Evolutionary conservation across 164 flowering plant genomes (phyloP).

Genomic region (Cinnamomum micranthum): DNA sequence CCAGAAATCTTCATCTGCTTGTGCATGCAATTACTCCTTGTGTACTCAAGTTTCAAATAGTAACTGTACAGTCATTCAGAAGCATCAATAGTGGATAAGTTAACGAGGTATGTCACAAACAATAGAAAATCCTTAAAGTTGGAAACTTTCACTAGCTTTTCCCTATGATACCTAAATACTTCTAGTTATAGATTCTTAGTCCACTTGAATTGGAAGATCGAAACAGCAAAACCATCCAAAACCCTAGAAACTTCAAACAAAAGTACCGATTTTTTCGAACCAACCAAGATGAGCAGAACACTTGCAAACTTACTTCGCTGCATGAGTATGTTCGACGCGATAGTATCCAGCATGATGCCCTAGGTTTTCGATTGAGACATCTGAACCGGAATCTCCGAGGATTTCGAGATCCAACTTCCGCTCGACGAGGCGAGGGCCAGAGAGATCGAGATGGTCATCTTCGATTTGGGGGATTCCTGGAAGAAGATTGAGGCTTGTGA

Average conservation of each 20-base stretch:
- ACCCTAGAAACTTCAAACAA: background rate
- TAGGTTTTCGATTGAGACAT: constrained; percentile 27
- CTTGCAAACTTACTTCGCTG: constrained; percentile 29
- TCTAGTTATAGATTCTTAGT: no score
- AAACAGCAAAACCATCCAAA: background rate
- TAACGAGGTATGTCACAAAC: background rate
- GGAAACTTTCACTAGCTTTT: background rate
- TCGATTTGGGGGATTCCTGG: constrained; percentile 4
- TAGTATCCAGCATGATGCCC: constrained; percentile 54
- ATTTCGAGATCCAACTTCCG: constrained; percentile 5
- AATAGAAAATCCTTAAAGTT: background rate
- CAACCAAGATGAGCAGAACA: background rate
- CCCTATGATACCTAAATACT: no score
- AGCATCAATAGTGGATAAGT: background rate
- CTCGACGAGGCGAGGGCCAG: constrained; percentile 13
- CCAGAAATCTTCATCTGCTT: background rate
- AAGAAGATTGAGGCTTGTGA: constrained; percentile 10
- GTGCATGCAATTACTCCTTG: background rate
- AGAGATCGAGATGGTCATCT: background rate
- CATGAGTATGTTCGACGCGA: constrained; percentile 30
- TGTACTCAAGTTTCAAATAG: background rate
- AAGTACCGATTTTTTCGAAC: background rate
- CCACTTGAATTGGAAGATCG: no score
- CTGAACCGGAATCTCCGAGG: constrained; percentile 10
- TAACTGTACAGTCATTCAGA: background rate